Conservation (phyloP, 2,329 filamentous ascomycete genomes). For the Helotiales sp. region DNA sequence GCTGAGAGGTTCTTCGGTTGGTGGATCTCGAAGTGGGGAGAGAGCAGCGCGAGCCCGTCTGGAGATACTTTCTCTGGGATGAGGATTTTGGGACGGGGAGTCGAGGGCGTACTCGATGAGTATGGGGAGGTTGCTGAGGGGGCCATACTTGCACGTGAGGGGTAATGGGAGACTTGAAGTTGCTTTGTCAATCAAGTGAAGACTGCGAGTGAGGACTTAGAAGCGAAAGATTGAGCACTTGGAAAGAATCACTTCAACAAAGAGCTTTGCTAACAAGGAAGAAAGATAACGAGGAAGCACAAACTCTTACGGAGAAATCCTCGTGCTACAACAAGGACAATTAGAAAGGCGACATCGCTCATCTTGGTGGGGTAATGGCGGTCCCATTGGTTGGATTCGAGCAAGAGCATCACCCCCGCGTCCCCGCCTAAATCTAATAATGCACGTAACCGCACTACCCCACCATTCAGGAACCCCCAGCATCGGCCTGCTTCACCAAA, state of each 20-base stretch:
- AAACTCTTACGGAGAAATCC: neutral
- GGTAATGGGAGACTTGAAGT: neutral
- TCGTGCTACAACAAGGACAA: neutral
- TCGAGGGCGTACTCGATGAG: constrained; percentile 1
- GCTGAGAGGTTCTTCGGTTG: constrained; percentile 65
- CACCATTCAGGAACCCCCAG: constrained; percentile 29
- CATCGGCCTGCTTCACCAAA: neutral
- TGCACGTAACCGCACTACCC: constrained; percentile 21
- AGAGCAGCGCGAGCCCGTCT: constrained; percentile 75
- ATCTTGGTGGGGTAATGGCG: constrained; percentile 15
- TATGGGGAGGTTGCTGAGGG: constrained; percentile 31
- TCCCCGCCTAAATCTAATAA: constrained; percentile 24
- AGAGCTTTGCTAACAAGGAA: neutral
- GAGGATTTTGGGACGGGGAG: constrained; percentile 54
- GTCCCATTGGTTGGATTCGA: neutral
- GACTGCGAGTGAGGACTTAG: neutral
- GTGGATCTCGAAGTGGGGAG: constrained; percentile 71
- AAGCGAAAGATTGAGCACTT: neutral
- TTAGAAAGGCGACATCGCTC: constrained; percentile 12
- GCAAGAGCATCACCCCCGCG: constrained; percentile 22
- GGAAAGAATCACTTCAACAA: neutral
- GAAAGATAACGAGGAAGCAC: neutral
- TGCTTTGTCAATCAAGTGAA: neutral
- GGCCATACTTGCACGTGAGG: constrained; percentile 28
- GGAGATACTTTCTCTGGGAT: constrained; percentile 81